phyloP scores from a whole-genome alignment of 1,139 yeast genomes.

The Saccharomyces uvarum region DNA sequence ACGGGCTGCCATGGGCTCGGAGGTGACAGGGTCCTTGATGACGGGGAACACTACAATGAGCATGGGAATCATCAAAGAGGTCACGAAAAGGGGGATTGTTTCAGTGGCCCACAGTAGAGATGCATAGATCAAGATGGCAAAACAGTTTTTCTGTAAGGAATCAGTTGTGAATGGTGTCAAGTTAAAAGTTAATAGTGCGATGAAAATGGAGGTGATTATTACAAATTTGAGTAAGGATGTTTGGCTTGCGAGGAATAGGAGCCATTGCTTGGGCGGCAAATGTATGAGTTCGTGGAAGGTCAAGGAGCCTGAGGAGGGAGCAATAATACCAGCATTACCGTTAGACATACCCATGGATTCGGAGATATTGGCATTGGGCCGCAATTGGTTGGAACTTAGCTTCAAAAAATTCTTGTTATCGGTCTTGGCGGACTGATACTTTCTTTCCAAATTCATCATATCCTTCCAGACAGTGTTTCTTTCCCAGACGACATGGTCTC shows the following conservation, averaged over 20 bases:
- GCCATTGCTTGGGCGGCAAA: constrained; percentile 10
- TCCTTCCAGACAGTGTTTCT: constrained; percentile 96
- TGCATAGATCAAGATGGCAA: constrained; percentile 71
- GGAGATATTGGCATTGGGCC: not conserved
- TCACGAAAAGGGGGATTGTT: constrained; percentile 79
- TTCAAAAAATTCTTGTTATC: constrained; percentile 18
- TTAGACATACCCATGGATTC: not conserved
- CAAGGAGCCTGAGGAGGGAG: not conserved
- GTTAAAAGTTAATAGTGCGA: constrained; percentile 38
- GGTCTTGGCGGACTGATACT: constrained; percentile 47
- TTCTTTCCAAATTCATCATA: constrained; percentile 82
- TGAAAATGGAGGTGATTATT: constrained; percentile 40
- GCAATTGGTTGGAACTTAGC: not conserved
- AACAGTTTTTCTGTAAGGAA: constrained; percentile 60
- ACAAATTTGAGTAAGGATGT: constrained; percentile 37
- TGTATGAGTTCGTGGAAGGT: constrained; percentile 13
- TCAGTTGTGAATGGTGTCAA: constrained; percentile 60
- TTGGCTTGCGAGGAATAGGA: constrained; percentile 15
- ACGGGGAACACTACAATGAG: constrained; percentile 68
- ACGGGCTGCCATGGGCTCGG: constrained; percentile 47
- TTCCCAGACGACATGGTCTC: constrained; percentile 95
- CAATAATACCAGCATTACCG: not conserved
- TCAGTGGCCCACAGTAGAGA: constrained; percentile 93
- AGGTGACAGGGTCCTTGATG: constrained; percentile 47
- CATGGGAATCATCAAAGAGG: constrained; percentile 75